phyloP scores from a whole-genome alignment of 2,329 filamentous ascomycete genomes.

The Fusarium mundagurra region DNA sequence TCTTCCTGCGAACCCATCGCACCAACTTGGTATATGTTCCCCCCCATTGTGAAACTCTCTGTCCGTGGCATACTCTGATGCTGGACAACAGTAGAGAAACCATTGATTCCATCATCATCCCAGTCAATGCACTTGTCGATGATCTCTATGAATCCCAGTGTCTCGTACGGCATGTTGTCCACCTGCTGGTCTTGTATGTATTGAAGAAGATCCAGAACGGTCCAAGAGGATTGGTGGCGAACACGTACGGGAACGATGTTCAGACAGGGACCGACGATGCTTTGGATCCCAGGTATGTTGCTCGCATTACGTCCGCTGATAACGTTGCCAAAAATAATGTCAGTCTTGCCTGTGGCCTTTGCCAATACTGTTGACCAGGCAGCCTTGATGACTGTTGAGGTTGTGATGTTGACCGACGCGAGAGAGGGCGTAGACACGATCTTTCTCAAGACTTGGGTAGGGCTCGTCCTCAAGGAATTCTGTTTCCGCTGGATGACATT shows the following conservation, averaged over 20 bases:
- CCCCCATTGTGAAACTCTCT: constrained; percentile 9
- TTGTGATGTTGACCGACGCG: constrained; percentile 31
- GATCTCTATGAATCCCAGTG: constrained; percentile 39
- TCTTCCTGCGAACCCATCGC: constrained; percentile 31
- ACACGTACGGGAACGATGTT: constrained; percentile 31
- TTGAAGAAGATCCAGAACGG: constrained; percentile 50
- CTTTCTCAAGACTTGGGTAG: constrained; percentile 1
- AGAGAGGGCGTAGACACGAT: constrained; percentile 17
- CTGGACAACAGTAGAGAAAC: constrained; percentile 39
- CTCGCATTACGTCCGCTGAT: constrained; percentile 26
- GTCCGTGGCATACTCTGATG: constrained; percentile 40
- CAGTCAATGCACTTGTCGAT: constrained; percentile 39
- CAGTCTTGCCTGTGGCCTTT: constrained; percentile 47
- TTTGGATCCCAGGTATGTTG: constrained; percentile 13
- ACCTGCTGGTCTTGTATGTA: constrained; percentile 55
- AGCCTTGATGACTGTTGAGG: constrained; percentile 56
- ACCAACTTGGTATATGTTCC: constrained; percentile 32
- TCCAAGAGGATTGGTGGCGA: constrained; percentile 27
- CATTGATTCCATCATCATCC: constrained; percentile 21
- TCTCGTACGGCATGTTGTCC: constrained; percentile 39
- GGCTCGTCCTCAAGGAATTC: background rate
- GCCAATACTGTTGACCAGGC: constrained; percentile 55
- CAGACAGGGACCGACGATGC: constrained; percentile 25
- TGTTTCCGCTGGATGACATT: background rate
- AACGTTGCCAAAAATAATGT: constrained; percentile 29